Percentiles rank a stretch among this genome's conserved stretches.
These are phyloP conservation scores for Trypanosoma grayi DNA, from an alignment of 208 protist species.

Conservation along the genomic window DNA sequence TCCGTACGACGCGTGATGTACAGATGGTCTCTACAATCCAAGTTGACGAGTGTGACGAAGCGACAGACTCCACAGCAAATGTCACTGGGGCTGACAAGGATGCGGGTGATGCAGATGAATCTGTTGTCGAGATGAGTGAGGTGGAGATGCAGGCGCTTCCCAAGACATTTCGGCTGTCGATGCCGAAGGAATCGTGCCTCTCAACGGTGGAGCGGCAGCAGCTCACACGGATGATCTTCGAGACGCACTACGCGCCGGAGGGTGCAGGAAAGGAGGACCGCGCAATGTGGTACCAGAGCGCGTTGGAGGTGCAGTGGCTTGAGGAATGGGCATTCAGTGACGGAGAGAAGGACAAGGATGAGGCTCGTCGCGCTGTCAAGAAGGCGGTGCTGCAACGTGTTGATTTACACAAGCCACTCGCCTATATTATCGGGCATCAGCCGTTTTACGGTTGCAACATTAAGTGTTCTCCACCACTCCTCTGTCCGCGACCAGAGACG, in stretches of 20 bases:
- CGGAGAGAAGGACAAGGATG: slow-evolving; percentile 11
- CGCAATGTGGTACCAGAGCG: slow-evolving; percentile 68
- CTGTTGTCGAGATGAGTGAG: slow-evolving; percentile 16
- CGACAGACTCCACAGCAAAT: neutral
- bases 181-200: slow-evolving; percentile 24
- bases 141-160: slow-evolving; percentile 7
- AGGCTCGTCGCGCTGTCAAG: slow-evolving; percentile 58
- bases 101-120: neutral
- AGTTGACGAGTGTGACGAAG: neutral
- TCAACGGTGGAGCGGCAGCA: slow-evolving; percentile 29
- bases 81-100: neutral
- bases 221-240: slow-evolving; percentile 62
- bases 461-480: slow-evolving; percentile 54
- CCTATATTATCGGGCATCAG: slow-evolving; percentile 86
- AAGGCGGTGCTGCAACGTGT: slow-evolving; percentile 68
- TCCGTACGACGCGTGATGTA: slow-evolving; percentile 9
- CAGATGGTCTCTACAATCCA: slow-evolving; percentile 12
- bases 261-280: slow-evolving; percentile 30
- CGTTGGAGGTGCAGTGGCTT: slow-evolving; percentile 70
- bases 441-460: slow-evolving; percentile 86
- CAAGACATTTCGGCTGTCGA: neutral
- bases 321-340: slow-evolving; percentile 62
- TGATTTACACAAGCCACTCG: slow-evolving; percentile 79
- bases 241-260: slow-evolving; percentile 51
- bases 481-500: slow-evolving; percentile 83